Conservation (phyloP, 2,329 filamentous ascomycete genomes). For the Pseudogymnoascus destructans region DNA sequence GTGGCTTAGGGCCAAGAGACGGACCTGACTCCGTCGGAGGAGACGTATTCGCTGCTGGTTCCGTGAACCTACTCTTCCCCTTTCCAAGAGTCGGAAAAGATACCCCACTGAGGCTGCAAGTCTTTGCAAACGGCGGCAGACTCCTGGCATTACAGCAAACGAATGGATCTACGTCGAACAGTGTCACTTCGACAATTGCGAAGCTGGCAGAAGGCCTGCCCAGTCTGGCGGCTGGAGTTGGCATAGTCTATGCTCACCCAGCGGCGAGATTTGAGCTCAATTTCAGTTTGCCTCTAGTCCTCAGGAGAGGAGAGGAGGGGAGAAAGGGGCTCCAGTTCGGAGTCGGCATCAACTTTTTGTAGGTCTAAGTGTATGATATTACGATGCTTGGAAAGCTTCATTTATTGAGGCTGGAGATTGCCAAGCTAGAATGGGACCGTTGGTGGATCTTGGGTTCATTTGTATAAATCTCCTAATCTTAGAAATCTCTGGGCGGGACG, state of each 20-base stretch:
- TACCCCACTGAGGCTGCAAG: conserved; percentile 72
- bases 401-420: neutral
- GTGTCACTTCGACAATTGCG: conserved; percentile 39
- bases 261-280: conserved; percentile 92
- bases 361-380: neutral
- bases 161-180: conserved; percentile 29
- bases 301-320: conserved; percentile 71
- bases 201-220: conserved; percentile 66
- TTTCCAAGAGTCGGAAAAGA: conserved; percentile 71
- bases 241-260: conserved; percentile 88
- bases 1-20: conserved; percentile 79
- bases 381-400: neutral
- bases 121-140: conserved; percentile 83
- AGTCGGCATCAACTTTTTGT: conserved; percentile 94
- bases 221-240: conserved; percentile 74
- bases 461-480: conserved; percentile 8
- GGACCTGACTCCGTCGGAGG: conserved; percentile 77
- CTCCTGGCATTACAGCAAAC: conserved; percentile 58
- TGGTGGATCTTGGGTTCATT: neutral
- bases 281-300: conserved; percentile 74
- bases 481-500: neutral
- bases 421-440: conserved; percentile 2
- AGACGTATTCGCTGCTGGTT: conserved; percentile 81
- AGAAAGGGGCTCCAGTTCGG: conserved; percentile 89
- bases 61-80: conserved; percentile 73